These are phyloP conservation scores for Grosmannia penicillata DNA, from an alignment of 2,329 filamentous ascomycete species.

Conservation along the genomic window DNA sequence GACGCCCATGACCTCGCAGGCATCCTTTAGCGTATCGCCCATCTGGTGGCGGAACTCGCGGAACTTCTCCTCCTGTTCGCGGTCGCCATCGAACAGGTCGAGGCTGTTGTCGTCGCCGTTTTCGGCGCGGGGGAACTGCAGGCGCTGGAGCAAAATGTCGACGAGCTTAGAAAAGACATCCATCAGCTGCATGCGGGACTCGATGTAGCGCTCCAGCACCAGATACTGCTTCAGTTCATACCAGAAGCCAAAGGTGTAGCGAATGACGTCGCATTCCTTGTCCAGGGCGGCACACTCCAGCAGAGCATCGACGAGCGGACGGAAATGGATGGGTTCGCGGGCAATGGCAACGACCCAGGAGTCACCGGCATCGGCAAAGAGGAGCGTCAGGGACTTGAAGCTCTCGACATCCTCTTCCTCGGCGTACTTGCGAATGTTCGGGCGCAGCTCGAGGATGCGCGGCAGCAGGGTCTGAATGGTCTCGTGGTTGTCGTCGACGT, in stretches of 20 bases:
- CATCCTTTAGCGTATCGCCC: constrained; percentile 95
- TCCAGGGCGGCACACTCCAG: constrained; percentile 86
- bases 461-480: constrained; percentile 76
- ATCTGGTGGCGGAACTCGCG: constrained; percentile 92
- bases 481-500: constrained; percentile 79
- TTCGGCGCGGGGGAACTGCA: constrained; percentile 73
- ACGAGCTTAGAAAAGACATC: constrained; percentile 82
- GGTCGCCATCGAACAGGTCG: constrained; percentile 89
- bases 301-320: constrained; percentile 72
- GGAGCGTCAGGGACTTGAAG: constrained; percentile 75
- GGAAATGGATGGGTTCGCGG: constrained; percentile 67
- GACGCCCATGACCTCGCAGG: constrained; percentile 89
- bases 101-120: constrained; percentile 48
- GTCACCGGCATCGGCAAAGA: constrained; percentile 87
- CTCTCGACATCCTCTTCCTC: constrained; percentile 72
- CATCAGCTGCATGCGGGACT: constrained; percentile 60
- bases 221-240: constrained; percentile 96
- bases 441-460: constrained; percentile 57
- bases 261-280: constrained; percentile 78
- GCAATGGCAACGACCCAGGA: constrained; percentile 90
- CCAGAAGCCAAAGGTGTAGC: constrained; percentile 94
- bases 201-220: constrained; percentile 75
- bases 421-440: constrained; percentile 60
- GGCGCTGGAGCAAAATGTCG: constrained; percentile 80
- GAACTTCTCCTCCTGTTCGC: constrained; percentile 93